Evolutionary conservation across 768 basidiomycete genomes (phyloP).

Genomic region (Rhodotorula sphaerocarpa): DNA sequence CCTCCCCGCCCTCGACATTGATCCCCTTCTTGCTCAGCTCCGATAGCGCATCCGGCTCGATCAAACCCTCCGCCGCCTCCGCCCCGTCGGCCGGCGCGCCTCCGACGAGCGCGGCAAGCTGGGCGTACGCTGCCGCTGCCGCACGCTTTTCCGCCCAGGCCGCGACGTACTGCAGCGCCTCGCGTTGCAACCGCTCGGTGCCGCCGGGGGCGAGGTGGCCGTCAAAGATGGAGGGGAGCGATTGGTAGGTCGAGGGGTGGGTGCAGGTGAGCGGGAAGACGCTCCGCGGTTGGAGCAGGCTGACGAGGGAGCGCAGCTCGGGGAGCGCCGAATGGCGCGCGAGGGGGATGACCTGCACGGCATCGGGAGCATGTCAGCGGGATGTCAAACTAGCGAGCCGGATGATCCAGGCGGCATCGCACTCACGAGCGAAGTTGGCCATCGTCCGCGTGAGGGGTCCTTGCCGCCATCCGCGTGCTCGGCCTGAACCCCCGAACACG

Average conservation of each 20-base stretch:
- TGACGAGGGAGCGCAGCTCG: conserved; percentile 71
- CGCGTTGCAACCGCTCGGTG: conserved; percentile 35
- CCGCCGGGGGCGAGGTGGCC: conserved; percentile 50
- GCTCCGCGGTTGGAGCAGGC: conserved; percentile 66
- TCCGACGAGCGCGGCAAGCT: background rate
- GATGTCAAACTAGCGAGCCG: background rate
- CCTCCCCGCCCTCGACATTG: conserved; percentile 55
- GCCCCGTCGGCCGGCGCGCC: conserved; percentile 1
- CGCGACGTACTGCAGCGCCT: conserved; percentile 28
- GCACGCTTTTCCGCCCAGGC: background rate
- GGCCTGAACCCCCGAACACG: no score
- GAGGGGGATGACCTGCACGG: conserved; percentile 63
- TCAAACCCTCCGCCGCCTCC: background rate
- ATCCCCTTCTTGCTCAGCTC: conserved; percentile 42
- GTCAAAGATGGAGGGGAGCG: conserved; percentile 47
- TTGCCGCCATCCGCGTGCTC: background rate
- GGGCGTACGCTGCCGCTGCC: background rate
- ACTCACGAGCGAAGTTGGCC: conserved; percentile 60
- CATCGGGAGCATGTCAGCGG: no score
- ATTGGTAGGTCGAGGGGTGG: conserved; percentile 49
- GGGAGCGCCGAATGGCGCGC: conserved; percentile 79
- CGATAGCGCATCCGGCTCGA: background rate
- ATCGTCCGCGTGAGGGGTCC: no score
- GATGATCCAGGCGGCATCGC: background rate
- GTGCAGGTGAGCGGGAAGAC: conserved; percentile 72